phyloP scores from a whole-genome alignment of 257 asterid genomes.

The Nicotiana undulata region DNA sequence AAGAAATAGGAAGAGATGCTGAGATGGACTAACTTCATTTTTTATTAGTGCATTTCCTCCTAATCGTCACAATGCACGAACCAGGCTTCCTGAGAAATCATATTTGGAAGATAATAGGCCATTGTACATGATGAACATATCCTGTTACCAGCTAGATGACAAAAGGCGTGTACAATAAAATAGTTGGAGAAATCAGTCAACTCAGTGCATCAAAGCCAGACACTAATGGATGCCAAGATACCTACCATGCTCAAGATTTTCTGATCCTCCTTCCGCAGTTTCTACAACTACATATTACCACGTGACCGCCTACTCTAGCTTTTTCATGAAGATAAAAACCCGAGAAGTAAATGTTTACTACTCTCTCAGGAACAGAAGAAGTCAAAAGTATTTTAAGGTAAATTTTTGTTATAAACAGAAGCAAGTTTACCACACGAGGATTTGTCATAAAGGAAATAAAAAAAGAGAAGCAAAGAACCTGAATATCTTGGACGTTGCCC shows the following conservation, averaged over 20 bases:
- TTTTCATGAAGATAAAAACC: background rate
- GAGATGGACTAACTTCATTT: background rate
- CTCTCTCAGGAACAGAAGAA: background rate
- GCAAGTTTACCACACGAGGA: background rate
- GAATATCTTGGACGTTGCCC: constrained; percentile 36
- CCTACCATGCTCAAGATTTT: background rate
- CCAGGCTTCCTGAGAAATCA: background rate
- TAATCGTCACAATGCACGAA: background rate
- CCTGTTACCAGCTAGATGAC: background rate
- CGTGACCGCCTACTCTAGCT: background rate
- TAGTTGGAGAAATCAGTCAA: background rate
- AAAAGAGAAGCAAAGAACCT: constrained; percentile 31
- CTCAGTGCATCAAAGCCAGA: background rate
- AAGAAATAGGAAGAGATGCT: background rate
- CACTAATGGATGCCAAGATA: background rate
- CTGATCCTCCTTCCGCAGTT: background rate
- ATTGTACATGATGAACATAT: background rate
- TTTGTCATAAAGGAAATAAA: background rate
- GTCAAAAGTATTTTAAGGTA: background rate
- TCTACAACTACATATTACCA: background rate
- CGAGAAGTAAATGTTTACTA: background rate
- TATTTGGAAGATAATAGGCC: background rate
- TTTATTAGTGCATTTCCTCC: background rate
- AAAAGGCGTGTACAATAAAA: background rate
- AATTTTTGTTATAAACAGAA: background rate